These are phyloP conservation scores for Fraxinus greggii DNA, from an alignment of 305 asterid genomes.

Conservation along the genomic window DNA sequence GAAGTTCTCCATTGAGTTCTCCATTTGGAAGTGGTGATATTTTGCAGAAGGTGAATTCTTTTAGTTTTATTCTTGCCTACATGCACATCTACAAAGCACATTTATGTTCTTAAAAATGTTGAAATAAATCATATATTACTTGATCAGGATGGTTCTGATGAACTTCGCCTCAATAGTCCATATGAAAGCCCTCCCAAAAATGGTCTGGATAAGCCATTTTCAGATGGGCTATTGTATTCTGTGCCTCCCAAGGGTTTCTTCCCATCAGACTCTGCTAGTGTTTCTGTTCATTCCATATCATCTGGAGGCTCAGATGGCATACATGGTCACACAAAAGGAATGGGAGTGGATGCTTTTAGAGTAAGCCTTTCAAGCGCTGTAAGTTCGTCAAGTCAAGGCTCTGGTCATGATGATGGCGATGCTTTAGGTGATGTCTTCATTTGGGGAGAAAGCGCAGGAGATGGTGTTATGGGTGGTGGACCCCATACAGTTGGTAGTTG, in stretches of 20 bases:
- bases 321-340: slow-evolving; percentile 65
- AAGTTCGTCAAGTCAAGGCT: slow-evolving; percentile 92
- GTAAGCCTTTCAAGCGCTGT: slow-evolving; percentile 95
- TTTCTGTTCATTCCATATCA: slow-evolving; percentile 68
- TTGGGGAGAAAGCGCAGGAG: slow-evolving; percentile 90
- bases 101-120: slow-evolving; percentile 25
- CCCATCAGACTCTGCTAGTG: slow-evolving; percentile 69
- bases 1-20: slow-evolving; percentile 83
- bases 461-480: slow-evolving; percentile 78
- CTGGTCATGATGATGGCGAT: slow-evolving; percentile 90
- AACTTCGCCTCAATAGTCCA: slow-evolving; percentile 69
- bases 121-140: slow-evolving; percentile 29
- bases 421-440: slow-evolving; percentile 86
- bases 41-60: slow-evolving; percentile 61
- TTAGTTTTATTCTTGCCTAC: slow-evolving; percentile 11
- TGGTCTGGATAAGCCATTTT: slow-evolving; percentile 61
- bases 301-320: slow-evolving; percentile 80
- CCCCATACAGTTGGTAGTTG: slow-evolving; percentile 50
- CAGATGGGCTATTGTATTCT: slow-evolving; percentile 55
- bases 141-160: slow-evolving; percentile 68
- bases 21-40: slow-evolving; percentile 74
- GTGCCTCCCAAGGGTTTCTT: slow-evolving; percentile 73
- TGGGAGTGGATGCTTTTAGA: slow-evolving; percentile 79
- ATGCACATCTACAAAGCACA: slow-evolving; percentile 17
- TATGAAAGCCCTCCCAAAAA: slow-evolving; percentile 79